phyloP scores from a whole-genome alignment of 208 protist genomes.

The Novymonas esmeraldas region DNA sequence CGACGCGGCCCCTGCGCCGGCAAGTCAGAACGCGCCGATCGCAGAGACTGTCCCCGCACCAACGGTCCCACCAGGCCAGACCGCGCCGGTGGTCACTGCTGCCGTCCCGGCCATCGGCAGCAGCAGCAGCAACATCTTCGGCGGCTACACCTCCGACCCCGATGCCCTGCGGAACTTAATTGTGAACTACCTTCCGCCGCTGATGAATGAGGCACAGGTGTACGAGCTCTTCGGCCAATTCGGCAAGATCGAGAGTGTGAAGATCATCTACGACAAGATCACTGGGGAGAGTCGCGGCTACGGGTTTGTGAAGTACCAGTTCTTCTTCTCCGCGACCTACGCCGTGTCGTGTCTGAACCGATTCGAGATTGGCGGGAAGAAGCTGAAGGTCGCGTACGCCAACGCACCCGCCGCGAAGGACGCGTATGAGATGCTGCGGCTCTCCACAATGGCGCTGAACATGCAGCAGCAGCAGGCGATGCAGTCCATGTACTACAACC shows the following conservation, averaged over 20 bases:
- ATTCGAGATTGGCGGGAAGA: conserved; percentile 78
- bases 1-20: conserved; percentile 10
- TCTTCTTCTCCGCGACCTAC: conserved; percentile 84
- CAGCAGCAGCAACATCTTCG: background rate
- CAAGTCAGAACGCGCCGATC: background rate
- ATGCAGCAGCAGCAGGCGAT: conserved; percentile 60
- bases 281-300: conserved; percentile 86
- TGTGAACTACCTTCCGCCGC: conserved; percentile 85
- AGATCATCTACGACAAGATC: conserved; percentile 88
- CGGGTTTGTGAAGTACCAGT: conserved; percentile 88
- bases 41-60: no score
- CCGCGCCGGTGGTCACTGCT: no score
- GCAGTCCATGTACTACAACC: conserved; percentile 69
- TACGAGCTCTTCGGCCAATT: conserved; percentile 80
- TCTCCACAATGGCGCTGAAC: conserved; percentile 55
- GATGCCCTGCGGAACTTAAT: conserved; percentile 83
- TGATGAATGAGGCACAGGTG: conserved; percentile 78
- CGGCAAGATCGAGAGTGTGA: conserved; percentile 84
- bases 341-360: conserved; percentile 82
- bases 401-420: conserved; percentile 66
- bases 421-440: conserved; percentile 49
- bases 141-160: conserved; percentile 39
- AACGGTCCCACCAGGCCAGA: no score
- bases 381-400: conserved; percentile 86
- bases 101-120: background rate